Conservation (phyloP, 345 rosid genomes). For the Bruguiera gymnorhiza region DNA sequence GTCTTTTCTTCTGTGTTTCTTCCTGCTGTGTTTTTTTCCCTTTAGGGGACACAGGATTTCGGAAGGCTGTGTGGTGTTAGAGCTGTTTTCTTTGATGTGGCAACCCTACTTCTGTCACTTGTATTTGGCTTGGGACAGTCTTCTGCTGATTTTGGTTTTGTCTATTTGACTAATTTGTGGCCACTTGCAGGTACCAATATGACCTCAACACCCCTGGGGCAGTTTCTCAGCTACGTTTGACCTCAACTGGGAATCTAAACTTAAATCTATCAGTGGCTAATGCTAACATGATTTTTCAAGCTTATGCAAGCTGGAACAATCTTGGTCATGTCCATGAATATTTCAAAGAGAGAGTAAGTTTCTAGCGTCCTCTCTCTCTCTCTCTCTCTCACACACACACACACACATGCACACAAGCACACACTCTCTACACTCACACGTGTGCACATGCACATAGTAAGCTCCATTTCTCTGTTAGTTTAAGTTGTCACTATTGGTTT, state of each 20-base stretch:
- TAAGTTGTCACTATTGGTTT: not conserved
- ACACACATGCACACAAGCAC: too few relatives aligned
- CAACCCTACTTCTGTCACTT: not conserved
- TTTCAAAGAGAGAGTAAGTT: constrained; percentile 46
- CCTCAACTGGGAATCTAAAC: constrained; percentile 71
- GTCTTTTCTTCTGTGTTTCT: too few relatives aligned
- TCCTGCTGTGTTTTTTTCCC: too few relatives aligned
- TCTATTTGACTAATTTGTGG: constrained; percentile 20
- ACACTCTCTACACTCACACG: too few relatives aligned
- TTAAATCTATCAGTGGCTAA: constrained; percentile 80
- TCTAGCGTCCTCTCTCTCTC: constrained; percentile 2
- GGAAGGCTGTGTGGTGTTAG: too few relatives aligned
- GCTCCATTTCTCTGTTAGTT: too few relatives aligned
- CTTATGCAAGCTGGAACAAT: constrained; percentile 94
- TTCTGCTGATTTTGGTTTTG: constrained; percentile 13
- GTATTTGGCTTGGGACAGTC: constrained; percentile 1
- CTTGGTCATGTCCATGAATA: constrained; percentile 52
- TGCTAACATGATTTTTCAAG: constrained; percentile 90
- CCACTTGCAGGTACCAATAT: constrained; percentile 67
- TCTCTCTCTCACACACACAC: too few relatives aligned
- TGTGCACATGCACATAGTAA: too few relatives aligned
- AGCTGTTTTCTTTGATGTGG: too few relatives aligned
- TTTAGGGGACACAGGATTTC: too few relatives aligned
- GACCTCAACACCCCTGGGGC: constrained; percentile 72
- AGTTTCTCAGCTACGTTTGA: constrained; percentile 77